Percentiles rank a stretch among this genome's conserved stretches.
Evolutionary conservation across 2,329 filamentous ascomycete species (phyloP).

Genomic region (Colletotrichum eremochloae): DNA sequence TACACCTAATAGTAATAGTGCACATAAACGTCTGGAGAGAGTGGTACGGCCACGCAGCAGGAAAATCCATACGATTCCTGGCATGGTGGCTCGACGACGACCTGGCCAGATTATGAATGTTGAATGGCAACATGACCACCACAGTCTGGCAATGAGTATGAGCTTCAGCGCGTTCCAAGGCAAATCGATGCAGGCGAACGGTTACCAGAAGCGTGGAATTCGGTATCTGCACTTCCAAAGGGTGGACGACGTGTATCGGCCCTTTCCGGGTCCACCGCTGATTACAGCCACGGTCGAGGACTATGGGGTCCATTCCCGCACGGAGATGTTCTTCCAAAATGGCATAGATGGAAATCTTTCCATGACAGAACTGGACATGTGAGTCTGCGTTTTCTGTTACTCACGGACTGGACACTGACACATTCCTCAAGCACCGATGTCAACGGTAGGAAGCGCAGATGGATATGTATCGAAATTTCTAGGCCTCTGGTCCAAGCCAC

Average conservation of each 20-base stretch:
- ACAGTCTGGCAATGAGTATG: constrained; percentile 17
- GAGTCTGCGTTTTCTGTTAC: not conserved
- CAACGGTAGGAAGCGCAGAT: constrained; percentile 26
- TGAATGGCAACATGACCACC: constrained; percentile 21
- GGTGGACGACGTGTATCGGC: not conserved
- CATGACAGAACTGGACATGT: constrained; percentile 38
- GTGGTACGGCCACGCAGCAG: constrained; percentile 2
- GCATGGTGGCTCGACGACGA: constrained; percentile 19
- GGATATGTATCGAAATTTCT: constrained; percentile 31
- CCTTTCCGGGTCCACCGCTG: constrained; percentile 5
- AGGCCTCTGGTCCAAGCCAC: constrained; percentile 16
- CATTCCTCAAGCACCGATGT: constrained; percentile 15
- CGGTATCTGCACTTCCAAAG: constrained; percentile 23
- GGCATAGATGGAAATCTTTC: constrained; percentile 8
- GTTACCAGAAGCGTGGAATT: constrained; percentile 25
- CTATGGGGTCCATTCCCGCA: not conserved
- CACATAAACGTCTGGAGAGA: constrained; percentile 4
- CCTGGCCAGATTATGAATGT: constrained; percentile 34
- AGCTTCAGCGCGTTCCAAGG: constrained; percentile 32
- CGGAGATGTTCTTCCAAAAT: constrained; percentile 23
- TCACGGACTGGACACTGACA: not conserved
- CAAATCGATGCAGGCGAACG: constrained; percentile 26
- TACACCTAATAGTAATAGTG: constrained; percentile 2
- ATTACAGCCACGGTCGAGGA: not conserved
- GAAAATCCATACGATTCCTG: constrained; percentile 12